Base-by-base conservation (phyloP, 2,329 filamentous ascomycete species). In the Penicillium sp. region DNA sequence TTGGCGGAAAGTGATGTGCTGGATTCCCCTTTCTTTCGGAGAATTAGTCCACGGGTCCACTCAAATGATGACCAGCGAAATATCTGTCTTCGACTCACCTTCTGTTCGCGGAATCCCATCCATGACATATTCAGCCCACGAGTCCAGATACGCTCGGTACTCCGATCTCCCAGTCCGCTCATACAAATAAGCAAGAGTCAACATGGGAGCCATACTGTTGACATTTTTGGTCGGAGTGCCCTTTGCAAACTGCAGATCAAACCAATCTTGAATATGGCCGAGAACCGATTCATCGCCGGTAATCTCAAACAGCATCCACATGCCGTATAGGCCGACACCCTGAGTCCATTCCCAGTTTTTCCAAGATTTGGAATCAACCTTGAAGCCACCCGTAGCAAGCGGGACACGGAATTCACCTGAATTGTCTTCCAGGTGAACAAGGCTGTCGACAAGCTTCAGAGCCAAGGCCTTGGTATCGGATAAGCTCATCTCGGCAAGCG, bases 401-500 rank as follows among this genome's bases (percentile, higher is more conserved):
- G 47, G 47, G 6, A 49, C 47, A 22, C 47, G 47, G 18, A 49
- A 49, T 18, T 49, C 47, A n/a, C 47, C 47, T 10, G 47, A 49
- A 3, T 39, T 39, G n/a, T 49, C 47, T 9, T 49, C 40, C 36
- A 49, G 22, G 16, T 49, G 47, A 49, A 49, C 47, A 11, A 49
- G n/a, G 13, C 47, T 49, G 24, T 49, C 47, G 18, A 49, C 47
- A 34, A 34, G 32, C 32, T 34, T 34, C 32, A 34, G 14, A 34
- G 32, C 49, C 34, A 52, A 45, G 49, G 49, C 36, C 42, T 52
- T 52, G 18, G 49, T 52, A 42, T 52, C 49, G 43, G 49, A 52
- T 52, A 52, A 47, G 49, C 42, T 52, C 49, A 52, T 52, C 49
- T 52, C 42, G 31, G 43, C 43, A 42, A 52, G 49, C 39, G 42